Evolutionary conservation across 768 basidiomycete genomes (phyloP), one percentile per base, ranked within the genome.

Genomic region (Sporobolomyces roseus): DNA sequence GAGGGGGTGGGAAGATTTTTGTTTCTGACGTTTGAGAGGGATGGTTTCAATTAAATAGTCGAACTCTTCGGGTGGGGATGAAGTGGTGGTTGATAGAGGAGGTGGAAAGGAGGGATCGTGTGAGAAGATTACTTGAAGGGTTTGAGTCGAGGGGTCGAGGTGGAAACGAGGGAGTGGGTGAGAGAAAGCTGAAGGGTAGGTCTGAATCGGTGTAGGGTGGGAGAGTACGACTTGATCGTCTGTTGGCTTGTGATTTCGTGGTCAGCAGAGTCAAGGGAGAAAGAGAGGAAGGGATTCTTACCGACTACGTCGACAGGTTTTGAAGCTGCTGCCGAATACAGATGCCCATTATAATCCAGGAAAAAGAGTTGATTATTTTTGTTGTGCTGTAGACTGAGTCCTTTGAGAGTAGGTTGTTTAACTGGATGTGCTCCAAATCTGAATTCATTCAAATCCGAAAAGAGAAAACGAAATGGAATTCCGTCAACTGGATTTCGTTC

Each of bases 21-120:
- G n/a, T n/a, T n/a, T n/a, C n/a, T n/a, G n/a, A n/a, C 23, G 14
- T 25, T 58, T 43, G 19, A 61, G 16, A 19, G 70, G 70, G 0
- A 71, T 58, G 16, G 38, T 35, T 50, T 71, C 70, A 56, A 71
- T 53, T 58, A 71, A 33, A 29, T 56, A 71, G 32, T 71, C 70
- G 62, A 64, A 59, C 14, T 61, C 56, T 10, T 27, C 16, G 54
- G 19, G 25, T 14, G 25, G 23, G 54, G 19, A 35, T 14, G 25
- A n/a, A 27, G 38, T 41, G 9, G 46, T 21, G 19, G 46, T 25
- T 4, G 25, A 19, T 17, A 62, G 4, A 49, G 65, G 51, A 14
- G 52, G 56, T 14, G 63, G 63, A 36, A 33, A 61, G 5, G 43
- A 30, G 1, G 70, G 70, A 43, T 71, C 66, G 52, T 35, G 41